Evolutionary conservation across 345 rosid genomes (phyloP).

Genomic region (Populus ilicifolia): DNA sequence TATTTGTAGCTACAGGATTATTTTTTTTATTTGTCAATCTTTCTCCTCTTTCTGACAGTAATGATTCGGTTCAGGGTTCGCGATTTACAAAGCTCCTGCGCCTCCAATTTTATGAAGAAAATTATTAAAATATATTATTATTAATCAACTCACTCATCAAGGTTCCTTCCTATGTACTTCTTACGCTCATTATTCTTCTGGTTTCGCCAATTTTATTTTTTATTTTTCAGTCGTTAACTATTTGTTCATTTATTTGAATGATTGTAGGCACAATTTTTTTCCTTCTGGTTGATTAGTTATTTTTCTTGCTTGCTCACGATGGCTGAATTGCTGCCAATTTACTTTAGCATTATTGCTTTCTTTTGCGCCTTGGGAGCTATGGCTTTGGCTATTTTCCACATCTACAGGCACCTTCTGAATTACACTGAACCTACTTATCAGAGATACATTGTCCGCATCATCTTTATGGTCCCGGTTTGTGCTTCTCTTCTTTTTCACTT

Average conservation of each 20-base stretch:
- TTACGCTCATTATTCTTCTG: background rate
- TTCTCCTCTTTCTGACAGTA: background rate
- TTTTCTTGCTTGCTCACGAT: constrained; percentile 22
- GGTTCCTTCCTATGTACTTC: background rate
- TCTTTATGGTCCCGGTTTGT: constrained; percentile 96
- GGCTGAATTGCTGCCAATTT: constrained; percentile 56
- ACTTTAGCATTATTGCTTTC: constrained; percentile 51
- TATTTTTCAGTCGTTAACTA: background rate
- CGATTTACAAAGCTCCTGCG: background rate
- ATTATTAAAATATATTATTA: too few species aligned
- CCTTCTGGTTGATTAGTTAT: background rate
- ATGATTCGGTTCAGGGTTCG: background rate
- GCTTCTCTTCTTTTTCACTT: background rate
- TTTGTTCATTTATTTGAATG: background rate
- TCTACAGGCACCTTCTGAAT: constrained; percentile 80
- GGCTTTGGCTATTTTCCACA: constrained; percentile 65
- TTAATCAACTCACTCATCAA: background rate
- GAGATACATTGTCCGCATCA: constrained; percentile 89
- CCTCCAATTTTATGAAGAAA: background rate
- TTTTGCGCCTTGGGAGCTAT: constrained; percentile 70
- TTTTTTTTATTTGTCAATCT: background rate
- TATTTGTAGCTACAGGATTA: background rate
- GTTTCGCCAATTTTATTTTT: too few species aligned
- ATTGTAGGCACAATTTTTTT: background rate
- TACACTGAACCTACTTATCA: constrained; percentile 94